Evolutionary conservation across 176 grass and related monocot genomes (phyloP).

Genomic region (Avena sativa): DNA sequence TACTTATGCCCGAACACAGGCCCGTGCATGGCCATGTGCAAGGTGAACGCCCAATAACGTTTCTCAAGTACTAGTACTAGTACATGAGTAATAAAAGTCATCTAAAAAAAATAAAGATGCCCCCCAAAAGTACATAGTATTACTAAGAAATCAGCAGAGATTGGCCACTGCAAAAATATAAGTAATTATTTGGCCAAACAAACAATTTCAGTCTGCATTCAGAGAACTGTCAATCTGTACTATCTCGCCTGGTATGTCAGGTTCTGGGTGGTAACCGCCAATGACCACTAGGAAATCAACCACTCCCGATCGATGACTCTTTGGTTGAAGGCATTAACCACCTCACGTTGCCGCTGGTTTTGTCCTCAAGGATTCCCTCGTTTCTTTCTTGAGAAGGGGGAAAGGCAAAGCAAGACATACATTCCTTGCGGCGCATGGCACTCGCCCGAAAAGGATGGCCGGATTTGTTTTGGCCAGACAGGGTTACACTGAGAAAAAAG

Average conservation of each 20-base stretch:
- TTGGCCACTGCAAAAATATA: neutral
- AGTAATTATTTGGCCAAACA: neutral
- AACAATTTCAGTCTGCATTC: neutral
- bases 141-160: neutral
- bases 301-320: neutral
- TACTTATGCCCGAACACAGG: neutral
- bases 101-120: too few species aligned
- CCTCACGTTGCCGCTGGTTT: neutral
- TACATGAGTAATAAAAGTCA: neutral
- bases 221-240: neutral
- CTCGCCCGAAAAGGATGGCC: neutral
- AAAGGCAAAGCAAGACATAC: conserved; percentile 10
- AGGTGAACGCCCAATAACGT: neutral
- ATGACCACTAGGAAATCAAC: neutral
- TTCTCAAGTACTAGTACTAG: neutral
- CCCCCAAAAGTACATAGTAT: neutral
- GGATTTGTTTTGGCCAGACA: conserved; percentile 18
- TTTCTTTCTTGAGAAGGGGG: neutral
- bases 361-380: neutral
- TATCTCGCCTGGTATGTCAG: neutral
- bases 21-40: neutral
- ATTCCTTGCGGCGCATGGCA: conserved; percentile 32
- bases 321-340: neutral
- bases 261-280: neutral
- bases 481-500: neutral